phyloP scores from a whole-genome alignment of 176 grass and related monocot genomes.

The Bolboschoenus planiculmis region DNA sequence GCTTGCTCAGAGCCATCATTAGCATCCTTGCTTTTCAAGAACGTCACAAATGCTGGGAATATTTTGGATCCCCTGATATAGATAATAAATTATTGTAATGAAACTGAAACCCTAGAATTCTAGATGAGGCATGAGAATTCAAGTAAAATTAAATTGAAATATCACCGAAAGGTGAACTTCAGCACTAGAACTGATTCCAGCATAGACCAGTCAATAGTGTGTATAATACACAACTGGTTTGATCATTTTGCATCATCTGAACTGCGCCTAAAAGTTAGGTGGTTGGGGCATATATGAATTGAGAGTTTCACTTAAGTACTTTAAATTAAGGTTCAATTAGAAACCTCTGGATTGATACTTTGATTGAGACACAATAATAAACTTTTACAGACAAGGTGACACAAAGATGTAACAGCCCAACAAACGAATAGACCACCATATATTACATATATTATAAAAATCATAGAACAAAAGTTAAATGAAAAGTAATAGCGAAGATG shows the following conservation, averaged over 20 bases:
- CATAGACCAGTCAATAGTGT: conserved; percentile 1
- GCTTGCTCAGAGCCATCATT: conserved; percentile 62
- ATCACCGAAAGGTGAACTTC: neutral
- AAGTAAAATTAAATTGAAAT: neutral
- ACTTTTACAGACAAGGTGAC: neutral
- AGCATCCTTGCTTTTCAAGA: conserved; percentile 88
- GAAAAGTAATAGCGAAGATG: neutral
- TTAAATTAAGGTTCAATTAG: neutral
- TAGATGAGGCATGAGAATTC: neutral
- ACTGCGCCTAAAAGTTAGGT: neutral
- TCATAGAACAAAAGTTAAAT: neutral
- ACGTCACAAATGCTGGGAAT: conserved; percentile 60
- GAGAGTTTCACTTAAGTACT: neutral
- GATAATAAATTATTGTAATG: neutral
- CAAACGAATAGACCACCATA: neutral
- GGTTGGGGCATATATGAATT: neutral
- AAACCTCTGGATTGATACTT: neutral
- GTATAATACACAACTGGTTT: neutral
- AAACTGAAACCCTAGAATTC: neutral
- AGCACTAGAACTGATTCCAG: neutral
- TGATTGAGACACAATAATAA: neutral
- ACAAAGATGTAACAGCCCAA: neutral
- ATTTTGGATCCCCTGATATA: conserved; percentile 81
- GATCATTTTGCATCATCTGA: neutral
- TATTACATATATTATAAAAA: neutral